Conservation (phyloP, 2,329 filamentous ascomycete species). For the Trichoderma citrinoviride region DNA sequence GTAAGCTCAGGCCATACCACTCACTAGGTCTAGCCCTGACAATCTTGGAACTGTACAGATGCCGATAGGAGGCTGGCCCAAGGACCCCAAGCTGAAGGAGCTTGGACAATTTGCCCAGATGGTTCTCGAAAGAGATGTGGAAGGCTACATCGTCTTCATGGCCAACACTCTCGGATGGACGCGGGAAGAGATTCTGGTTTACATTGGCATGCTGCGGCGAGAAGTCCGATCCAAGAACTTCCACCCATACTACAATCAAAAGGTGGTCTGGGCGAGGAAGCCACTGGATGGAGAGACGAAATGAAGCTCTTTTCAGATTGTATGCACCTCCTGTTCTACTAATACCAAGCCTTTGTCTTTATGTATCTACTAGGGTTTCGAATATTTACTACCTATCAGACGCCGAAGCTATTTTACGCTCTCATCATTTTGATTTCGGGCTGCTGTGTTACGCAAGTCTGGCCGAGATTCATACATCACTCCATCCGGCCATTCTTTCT, state of each 20-base stretch:
- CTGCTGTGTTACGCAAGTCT: no score
- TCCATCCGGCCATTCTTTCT: no score
- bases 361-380: no score
- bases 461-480: no score
- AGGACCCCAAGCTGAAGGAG: constrained; percentile 28
- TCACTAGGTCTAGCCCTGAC: background rate
- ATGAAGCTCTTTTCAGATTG: background rate
- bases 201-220: constrained; percentile 16
- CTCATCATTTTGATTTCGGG: no score
- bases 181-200: constrained; percentile 17
- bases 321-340: background rate
- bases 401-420: no score
- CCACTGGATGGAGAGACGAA: constrained; percentile 5
- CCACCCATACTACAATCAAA: constrained; percentile 20
- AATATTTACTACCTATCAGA: no score
- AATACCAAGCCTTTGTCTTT: background rate
- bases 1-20: background rate
- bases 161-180: constrained; percentile 18
- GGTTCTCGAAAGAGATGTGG: constrained; percentile 35
- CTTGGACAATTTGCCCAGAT: constrained; percentile 31
- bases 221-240: constrained; percentile 11
- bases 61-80: constrained; percentile 28
- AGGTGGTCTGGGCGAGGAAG: constrained; percentile 20
- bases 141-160: constrained; percentile 30
- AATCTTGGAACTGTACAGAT: constrained; percentile 13